Evolutionary conservation across 1,284 basidiomycete genomes (phyloP).

Genomic region (Puccinia coronata): DNA sequence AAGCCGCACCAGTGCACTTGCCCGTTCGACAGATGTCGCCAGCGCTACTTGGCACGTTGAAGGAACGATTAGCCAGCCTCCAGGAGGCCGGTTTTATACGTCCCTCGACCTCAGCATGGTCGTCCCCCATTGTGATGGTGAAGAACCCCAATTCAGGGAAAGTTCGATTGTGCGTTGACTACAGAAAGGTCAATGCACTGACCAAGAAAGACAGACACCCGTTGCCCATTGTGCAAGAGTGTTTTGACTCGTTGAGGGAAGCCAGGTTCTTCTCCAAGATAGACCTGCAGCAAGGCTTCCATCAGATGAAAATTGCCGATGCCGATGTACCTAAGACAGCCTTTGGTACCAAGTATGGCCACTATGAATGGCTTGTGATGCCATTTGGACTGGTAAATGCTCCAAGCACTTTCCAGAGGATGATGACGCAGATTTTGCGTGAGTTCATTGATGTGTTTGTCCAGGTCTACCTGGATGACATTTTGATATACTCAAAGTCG

Average conservation of each 20-base stretch:
- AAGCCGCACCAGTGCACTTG: background rate
- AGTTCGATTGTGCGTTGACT: too few relatives aligned
- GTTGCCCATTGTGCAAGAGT: too few relatives aligned
- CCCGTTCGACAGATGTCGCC: background rate
- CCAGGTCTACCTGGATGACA: conserved; percentile 51
- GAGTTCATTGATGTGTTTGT: too few relatives aligned
- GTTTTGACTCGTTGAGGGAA: background rate
- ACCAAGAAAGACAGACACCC: too few relatives aligned
- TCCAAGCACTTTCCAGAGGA: too few relatives aligned
- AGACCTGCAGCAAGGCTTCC: background rate
- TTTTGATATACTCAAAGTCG: conserved; percentile 50
- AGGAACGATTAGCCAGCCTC: background rate
- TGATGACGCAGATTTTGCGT: too few relatives aligned
- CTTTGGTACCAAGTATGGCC: too few relatives aligned
- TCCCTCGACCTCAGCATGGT: background rate
- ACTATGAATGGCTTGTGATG: too few relatives aligned
- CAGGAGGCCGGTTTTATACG: too few relatives aligned
- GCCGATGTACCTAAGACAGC: conserved; percentile 16
- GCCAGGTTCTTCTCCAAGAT: background rate
- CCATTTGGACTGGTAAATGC: too few relatives aligned
- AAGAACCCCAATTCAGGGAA: background rate
- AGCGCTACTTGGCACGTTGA: background rate
- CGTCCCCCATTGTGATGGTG: background rate
- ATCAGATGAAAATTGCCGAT: conserved; percentile 4
- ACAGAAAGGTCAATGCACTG: too few relatives aligned